Evolutionary conservation across 225 moss, liverwort and hornwort species (phyloP).

Genomic region (Polytrichum formosum): DNA sequence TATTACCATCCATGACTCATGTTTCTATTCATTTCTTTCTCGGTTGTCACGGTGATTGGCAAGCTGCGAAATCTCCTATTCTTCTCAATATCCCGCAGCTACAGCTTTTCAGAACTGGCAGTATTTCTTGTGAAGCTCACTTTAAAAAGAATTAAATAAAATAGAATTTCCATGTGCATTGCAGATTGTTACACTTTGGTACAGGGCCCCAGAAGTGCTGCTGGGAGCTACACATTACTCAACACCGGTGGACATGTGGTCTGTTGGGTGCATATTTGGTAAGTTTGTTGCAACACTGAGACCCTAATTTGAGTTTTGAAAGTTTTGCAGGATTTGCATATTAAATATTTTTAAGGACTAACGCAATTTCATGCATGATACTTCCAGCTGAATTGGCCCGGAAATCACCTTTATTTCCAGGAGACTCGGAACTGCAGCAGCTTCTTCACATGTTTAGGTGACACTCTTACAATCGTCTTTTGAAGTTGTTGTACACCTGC

Average conservation of each 20-base stretch:
- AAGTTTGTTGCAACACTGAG: constrained; percentile 5
- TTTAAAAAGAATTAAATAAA: too few species aligned
- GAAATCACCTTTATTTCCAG: constrained; percentile 49
- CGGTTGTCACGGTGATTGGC: not conserved
- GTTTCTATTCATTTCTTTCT: not conserved
- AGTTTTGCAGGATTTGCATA: not conserved
- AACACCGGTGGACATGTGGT: constrained; percentile 61
- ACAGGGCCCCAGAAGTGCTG: constrained; percentile 52
- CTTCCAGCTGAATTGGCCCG: constrained; percentile 47
- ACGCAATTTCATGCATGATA: not conserved
- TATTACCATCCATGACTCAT: not conserved
- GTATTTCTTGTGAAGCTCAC: not conserved
- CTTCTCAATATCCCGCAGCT: not conserved
- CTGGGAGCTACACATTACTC: constrained; percentile 50
- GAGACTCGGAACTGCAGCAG: constrained; percentile 50
- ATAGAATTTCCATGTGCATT: not conserved
- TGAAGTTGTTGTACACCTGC: too few species aligned
- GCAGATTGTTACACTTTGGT: constrained; percentile 57
- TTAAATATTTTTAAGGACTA: too few species aligned
- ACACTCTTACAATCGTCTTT: not conserved
- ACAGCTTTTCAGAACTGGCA: not conserved
- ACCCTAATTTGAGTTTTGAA: too few species aligned
- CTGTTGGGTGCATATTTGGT: constrained; percentile 61
- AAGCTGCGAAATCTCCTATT: not conserved
- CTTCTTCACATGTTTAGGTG: constrained; percentile 52